Base-by-base conservation (phyloP, 2,329 filamentous ascomycete species). In the Fusarium longipes region DNA sequence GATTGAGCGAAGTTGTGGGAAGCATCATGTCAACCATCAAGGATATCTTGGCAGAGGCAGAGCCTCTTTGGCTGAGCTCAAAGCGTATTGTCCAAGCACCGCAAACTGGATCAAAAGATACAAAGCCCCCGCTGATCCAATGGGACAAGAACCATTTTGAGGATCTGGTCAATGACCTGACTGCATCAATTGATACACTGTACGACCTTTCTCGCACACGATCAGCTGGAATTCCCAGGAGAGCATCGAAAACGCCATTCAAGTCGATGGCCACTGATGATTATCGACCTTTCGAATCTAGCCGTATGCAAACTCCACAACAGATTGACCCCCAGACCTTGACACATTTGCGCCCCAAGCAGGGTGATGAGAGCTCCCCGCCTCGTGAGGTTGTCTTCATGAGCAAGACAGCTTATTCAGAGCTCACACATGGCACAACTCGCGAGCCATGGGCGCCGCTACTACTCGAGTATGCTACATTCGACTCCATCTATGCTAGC, bases 1-100 rank as follows among this genome's bases (percentile, higher is more conserved):
- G 91, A 22, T 80, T 94, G 55, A 91, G 89, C 60, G 91, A 93
- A 75, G 87, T 92, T 2, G 91, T 94, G 51, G 88, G 88, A 58
- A 93, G 90, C 75, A 91, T 94, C 72, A 88, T 95, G 84, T 87
- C 87, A 17, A 93, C 91, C 48, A 93, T 94, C 75, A 92, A 93
- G 74, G 91, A 93, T 70, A 92, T 92, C 49, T 81, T 93, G 42
- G 89, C 91, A 57, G 91, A 94, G 77, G 89, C 90, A 3, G 91
- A 94, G 74, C 86, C 87, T 8, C 84, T 94, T 58, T 91, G 90
- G 85, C 81, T 85, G 59, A 87, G 84, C 72, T 88, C 86, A 12
- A 86, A 85, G 71, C 80, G 83, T 18, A 63, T 76, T 29, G 73
- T 80, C 15, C 77, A 80, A 52, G 74, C 77, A 25, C 76, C 74